Conservation (phyloP, 352 stramenopile species). For the Peronospora belbahrii region DNA sequence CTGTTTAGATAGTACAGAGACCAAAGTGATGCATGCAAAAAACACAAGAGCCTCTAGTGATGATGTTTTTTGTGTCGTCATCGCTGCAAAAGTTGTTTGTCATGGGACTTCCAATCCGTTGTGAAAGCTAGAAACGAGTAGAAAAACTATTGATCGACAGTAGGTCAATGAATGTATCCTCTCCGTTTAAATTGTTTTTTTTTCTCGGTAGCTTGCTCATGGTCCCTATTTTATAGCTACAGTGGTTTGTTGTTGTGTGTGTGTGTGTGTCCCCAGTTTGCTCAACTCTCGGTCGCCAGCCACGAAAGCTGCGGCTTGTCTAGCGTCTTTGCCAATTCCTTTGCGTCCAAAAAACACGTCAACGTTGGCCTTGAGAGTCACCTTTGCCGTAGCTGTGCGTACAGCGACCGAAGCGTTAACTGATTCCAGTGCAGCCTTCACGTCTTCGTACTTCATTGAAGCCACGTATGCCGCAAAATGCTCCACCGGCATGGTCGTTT, state of each 20-base stretch:
- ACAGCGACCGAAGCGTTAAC: slow-evolving; percentile 33
- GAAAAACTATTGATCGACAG: background rate
- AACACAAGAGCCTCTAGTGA: background rate
- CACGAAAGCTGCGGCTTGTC: slow-evolving; percentile 39
- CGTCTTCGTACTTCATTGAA: slow-evolving; percentile 76
- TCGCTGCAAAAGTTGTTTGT: background rate
- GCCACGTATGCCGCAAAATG: slow-evolving; percentile 57
- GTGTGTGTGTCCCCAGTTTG: too few species aligned
- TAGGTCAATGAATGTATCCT: background rate
- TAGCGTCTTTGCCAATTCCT: slow-evolving; percentile 42
- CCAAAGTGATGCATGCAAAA: slow-evolving; percentile 9
- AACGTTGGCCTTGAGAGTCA: slow-evolving; percentile 43
- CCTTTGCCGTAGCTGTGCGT: slow-evolving; percentile 33
- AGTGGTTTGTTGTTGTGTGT: background rate
- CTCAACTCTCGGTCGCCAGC: slow-evolving; percentile 30
- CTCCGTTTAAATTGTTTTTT: background rate
- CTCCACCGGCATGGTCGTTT: slow-evolving; percentile 28
- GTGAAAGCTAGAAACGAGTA: background rate
- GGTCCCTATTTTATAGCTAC: background rate
- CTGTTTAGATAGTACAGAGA: slow-evolving; percentile 20
- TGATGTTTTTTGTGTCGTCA: background rate
- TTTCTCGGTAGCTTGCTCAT: background rate
- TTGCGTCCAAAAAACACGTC: slow-evolving; percentile 75
- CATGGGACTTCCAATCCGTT: background rate
- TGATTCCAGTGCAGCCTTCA: slow-evolving; percentile 46